A percentile compares a stretch with the other conserved stretches of the same genome.
Evolutionary conservation across 345 rosid genomes (phyloP).

Genomic region (Noccaea caerulescens): DNA sequence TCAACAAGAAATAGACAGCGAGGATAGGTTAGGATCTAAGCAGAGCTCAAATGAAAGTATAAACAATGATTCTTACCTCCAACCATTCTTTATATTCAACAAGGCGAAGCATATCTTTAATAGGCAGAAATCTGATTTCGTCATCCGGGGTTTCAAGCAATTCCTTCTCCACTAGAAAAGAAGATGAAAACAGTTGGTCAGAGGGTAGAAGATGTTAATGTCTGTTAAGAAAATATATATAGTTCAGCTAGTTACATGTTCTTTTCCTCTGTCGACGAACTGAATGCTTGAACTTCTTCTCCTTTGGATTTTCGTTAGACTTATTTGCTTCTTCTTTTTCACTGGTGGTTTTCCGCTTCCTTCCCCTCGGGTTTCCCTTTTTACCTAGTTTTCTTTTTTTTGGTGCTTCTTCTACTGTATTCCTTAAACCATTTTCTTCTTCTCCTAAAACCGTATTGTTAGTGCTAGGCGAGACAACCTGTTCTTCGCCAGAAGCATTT

Average conservation of each 20-base stretch:
- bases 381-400: conserved; percentile 33
- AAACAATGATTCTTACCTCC: conserved; percentile 51
- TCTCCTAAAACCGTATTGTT: conserved; percentile 29
- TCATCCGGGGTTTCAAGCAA: conserved; percentile 79
- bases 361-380: conserved; percentile 25
- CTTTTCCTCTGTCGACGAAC: conserved; percentile 64
- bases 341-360: conserved; percentile 51
- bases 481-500: conserved; percentile 37
- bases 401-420: conserved; percentile 38
- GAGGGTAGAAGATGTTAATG: conserved; percentile 2
- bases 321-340: conserved; percentile 46
- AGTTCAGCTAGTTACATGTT: conserved; percentile 46
- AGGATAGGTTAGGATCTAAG: conserved; percentile 1
- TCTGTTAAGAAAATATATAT: not conserved
- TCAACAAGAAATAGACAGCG: not conserved
- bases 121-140: conserved; percentile 60
- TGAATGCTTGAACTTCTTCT: conserved; percentile 82
- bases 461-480: conserved; percentile 15
- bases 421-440: conserved; percentile 37
- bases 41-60: conserved; percentile 10
- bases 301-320: conserved; percentile 47
- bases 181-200: conserved; percentile 20
- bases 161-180: conserved; percentile 55
- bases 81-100: conserved; percentile 66
- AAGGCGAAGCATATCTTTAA: conserved; percentile 72